A percentile compares a stretch with the other conserved stretches of the same genome.
Conservation (phyloP, 495 filamentous ascomycete genomes). For the Choiromyces venosus region DNA sequence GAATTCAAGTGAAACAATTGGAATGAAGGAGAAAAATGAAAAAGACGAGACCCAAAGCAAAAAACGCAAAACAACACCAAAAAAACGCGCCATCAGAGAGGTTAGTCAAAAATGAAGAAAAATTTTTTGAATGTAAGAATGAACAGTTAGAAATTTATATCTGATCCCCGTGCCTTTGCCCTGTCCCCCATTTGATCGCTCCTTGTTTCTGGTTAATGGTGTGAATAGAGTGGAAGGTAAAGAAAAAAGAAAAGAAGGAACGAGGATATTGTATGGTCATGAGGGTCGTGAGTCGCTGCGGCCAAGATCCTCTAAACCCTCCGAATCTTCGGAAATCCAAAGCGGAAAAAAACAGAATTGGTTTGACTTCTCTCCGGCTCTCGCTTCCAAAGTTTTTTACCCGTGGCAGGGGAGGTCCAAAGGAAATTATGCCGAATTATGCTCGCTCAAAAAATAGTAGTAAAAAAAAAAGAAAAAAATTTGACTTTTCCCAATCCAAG, state of each 20-base stretch:
- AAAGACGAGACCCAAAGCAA: slow-evolving; percentile 13
- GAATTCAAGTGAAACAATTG: slow-evolving; percentile 18
- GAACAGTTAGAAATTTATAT: slow-evolving; percentile 23
- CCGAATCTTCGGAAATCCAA: slow-evolving; percentile 9
- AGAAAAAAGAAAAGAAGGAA: slow-evolving; percentile 21
- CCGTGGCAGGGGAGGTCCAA: slow-evolving; percentile 3
- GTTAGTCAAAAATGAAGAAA: slow-evolving; percentile 27
- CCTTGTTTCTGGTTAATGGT: slow-evolving; percentile 18
- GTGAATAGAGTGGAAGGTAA: slow-evolving; percentile 17
- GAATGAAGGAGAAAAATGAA: slow-evolving; percentile 27
- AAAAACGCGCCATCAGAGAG: background rate
- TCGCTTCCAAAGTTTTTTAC: slow-evolving; percentile 8
- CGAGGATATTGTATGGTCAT: slow-evolving; percentile 32
- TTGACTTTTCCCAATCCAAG: slow-evolving; percentile 37
- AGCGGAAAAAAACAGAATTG: slow-evolving; percentile 8
- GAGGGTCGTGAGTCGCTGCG: slow-evolving; percentile 29
- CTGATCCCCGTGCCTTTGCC: slow-evolving; percentile 7
- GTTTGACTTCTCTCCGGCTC: background rate
- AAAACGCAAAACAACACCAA: slow-evolving; percentile 24
- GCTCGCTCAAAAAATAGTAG: slow-evolving; percentile 24
- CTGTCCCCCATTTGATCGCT: slow-evolving; percentile 19
- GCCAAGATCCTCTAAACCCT: slow-evolving; percentile 19
- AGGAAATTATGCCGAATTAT: slow-evolving; percentile 24
- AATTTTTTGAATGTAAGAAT: slow-evolving; percentile 32
- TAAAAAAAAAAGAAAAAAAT: slow-evolving; percentile 29